Evolutionary conservation across 768 basidiomycete species (phyloP).

Genomic region (Amylocystis lapponica): DNA sequence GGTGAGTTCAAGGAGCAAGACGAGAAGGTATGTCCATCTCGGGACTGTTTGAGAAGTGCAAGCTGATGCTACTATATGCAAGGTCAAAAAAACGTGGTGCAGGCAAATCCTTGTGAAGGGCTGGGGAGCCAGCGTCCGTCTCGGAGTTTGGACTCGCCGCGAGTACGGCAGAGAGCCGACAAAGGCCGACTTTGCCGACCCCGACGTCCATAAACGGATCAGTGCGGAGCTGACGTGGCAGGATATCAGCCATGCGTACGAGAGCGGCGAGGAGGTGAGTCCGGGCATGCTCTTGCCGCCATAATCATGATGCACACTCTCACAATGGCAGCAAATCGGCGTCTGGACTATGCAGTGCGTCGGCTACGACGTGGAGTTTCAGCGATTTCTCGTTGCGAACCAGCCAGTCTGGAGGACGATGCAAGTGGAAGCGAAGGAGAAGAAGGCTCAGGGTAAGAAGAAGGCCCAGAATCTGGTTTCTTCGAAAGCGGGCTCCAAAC

Average conservation of each 20-base stretch:
- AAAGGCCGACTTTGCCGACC: too few species aligned
- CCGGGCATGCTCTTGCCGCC: neutral
- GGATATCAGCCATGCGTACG: conserved; percentile 1
- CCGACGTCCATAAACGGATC: too few species aligned
- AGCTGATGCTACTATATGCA: neutral
- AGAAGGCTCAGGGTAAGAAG: too few species aligned
- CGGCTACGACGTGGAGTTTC: conserved; percentile 8
- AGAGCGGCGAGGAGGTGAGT: conserved; percentile 2
- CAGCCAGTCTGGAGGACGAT: too few species aligned
- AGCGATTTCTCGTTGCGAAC: neutral
- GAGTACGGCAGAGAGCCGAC: neutral
- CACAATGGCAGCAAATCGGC: conserved; percentile 1
- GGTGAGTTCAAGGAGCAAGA: conserved; percentile 3
- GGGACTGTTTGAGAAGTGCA: neutral
- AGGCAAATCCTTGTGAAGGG: conserved; percentile 1
- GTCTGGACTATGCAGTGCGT: conserved; percentile 10
- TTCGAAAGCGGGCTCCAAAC: too few species aligned
- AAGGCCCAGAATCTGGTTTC: too few species aligned
- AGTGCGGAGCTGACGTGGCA: conserved; percentile 1
- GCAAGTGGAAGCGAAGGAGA: too few species aligned
- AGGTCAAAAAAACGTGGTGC: conserved; percentile 6
- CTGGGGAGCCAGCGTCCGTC: conserved; percentile 2
- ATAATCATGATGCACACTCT: neutral
- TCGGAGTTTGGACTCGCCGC: conserved; percentile 4
- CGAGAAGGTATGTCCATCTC: neutral